Conservation (phyloP, 331 rosid genomes). For the Rosa hybrid region DNA sequence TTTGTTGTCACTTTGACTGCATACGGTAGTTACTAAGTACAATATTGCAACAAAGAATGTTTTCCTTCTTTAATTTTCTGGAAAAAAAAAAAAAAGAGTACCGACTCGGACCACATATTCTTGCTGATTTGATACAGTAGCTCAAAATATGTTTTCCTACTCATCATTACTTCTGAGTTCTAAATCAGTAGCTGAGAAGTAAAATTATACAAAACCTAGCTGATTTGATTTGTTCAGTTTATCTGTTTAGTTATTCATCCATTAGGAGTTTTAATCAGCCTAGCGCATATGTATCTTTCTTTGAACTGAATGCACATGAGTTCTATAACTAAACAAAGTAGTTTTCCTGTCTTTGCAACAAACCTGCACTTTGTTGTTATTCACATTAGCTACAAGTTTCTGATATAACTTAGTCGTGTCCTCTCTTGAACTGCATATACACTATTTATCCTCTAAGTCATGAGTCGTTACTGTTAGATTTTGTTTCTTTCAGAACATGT, state of each 20-base stretch:
- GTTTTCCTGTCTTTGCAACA: background rate
- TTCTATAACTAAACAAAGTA: background rate
- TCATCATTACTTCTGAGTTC: background rate
- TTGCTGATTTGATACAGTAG: background rate
- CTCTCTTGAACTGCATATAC: background rate
- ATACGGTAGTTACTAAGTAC: background rate
- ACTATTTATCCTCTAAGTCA: background rate
- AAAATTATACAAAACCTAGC: background rate
- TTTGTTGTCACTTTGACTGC: background rate
- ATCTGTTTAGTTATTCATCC: background rate
- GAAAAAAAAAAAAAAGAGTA: background rate
- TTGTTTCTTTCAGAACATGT: slow-evolving; percentile 58
- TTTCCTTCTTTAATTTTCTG: background rate
- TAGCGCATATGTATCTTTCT: background rate
- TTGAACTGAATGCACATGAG: background rate
- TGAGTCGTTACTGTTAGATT: background rate
- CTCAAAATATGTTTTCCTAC: background rate
- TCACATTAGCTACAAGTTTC: background rate
- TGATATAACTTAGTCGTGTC: background rate
- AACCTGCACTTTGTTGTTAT: background rate
- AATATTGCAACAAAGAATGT: background rate
- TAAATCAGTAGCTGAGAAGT: background rate
- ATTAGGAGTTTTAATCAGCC: background rate
- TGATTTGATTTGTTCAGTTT: background rate
- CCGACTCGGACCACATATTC: background rate